Evolutionary conservation across 2,329 filamentous ascomycete species (phyloP), one percentile per base, ranked within the genome.

Genomic region (Plenodomus tracheiphilus): DNA sequence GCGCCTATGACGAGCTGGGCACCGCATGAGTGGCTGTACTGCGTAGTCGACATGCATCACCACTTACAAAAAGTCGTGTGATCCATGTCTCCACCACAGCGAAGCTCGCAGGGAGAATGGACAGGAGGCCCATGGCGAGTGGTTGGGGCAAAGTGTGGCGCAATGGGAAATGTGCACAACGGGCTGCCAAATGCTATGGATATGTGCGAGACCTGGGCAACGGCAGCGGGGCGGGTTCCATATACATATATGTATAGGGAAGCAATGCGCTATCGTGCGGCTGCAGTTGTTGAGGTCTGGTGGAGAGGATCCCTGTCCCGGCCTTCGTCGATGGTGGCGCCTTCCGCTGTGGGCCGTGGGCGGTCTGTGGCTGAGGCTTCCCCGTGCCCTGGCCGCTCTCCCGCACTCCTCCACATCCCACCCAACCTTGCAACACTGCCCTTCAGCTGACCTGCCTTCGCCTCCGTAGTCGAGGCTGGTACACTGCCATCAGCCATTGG

Each of bases 71-170:
- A 38, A 83, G 64, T 9, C 83, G 78, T 39, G 80, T 80, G 48
- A 83, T 74, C 84, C 84, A 87, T 43, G 77, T 80, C 66, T 88
- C 85, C 43, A 87, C 66, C 34, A 76, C 74, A 36, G 75, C 78
- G 45, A 86, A 75, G 47, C 79, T 75, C 16, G 79, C 74, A 1
- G 85, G 85, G 28, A 88, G 78, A 49, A 88, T 80, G 2, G 85
- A 87, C 56, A 85, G 83, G 76, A 82, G 80, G 38, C 81, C 80
- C 85, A 88, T 88, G 41, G 45, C 56, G 45, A 32, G 39, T n/a
- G 7, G 4, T 32, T 22, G 10, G 40, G 22, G 36, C n/a, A n/a
- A 42, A 47, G 20, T 20, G 16, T 28, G 11, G 41, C 19, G 19
- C 34, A 25, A 36, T 10, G 10, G 28, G 28, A 7, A 8, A 11